Conservation (phyloP, 164 flowering plant species). For the Vitis rupestris region DNA sequence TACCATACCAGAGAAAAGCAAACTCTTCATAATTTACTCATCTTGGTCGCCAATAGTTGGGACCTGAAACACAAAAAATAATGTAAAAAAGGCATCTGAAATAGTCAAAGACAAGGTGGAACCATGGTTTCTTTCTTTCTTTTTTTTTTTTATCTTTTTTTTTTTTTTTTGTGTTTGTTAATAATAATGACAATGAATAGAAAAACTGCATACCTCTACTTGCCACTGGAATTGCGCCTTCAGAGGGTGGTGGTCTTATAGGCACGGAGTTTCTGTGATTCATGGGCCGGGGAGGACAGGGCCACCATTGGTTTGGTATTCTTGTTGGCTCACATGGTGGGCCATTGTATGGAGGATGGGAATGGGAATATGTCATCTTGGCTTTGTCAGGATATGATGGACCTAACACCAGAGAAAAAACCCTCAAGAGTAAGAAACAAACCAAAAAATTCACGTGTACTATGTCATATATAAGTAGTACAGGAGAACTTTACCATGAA, state of each 20-base stretch:
- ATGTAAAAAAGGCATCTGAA: not conserved
- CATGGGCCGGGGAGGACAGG: slow-evolving; percentile 48
- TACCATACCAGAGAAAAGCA: slow-evolving; percentile 12
- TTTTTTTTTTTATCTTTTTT: not conserved
- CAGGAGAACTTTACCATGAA: slow-evolving; percentile 42
- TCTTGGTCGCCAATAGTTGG: slow-evolving; percentile 71
- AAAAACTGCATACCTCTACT: slow-evolving; percentile 35
- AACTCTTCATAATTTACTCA: slow-evolving; percentile 18
- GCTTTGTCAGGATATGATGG: slow-evolving; percentile 39
- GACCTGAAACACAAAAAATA: slow-evolving; percentile 45
- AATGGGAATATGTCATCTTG: slow-evolving; percentile 26
- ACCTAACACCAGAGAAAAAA: slow-evolving; percentile 28
- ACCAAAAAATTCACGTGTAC: not conserved
- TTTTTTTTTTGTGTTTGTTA: not conserved
- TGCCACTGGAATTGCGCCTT: slow-evolving; percentile 39
- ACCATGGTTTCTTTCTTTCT: too few species aligned
- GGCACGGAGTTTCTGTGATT: slow-evolving; percentile 52
- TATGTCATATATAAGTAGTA: not conserved
- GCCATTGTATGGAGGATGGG: slow-evolving; percentile 38
- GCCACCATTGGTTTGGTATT: slow-evolving; percentile 50
- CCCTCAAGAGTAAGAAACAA: not conserved
- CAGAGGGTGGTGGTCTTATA: slow-evolving; percentile 46
- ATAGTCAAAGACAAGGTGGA: too few species aligned
- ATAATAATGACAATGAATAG: not conserved
- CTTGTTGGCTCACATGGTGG: slow-evolving; percentile 49